Base-by-base conservation (phyloP, 306 rosid species). In the Glycine latifolia region DNA sequence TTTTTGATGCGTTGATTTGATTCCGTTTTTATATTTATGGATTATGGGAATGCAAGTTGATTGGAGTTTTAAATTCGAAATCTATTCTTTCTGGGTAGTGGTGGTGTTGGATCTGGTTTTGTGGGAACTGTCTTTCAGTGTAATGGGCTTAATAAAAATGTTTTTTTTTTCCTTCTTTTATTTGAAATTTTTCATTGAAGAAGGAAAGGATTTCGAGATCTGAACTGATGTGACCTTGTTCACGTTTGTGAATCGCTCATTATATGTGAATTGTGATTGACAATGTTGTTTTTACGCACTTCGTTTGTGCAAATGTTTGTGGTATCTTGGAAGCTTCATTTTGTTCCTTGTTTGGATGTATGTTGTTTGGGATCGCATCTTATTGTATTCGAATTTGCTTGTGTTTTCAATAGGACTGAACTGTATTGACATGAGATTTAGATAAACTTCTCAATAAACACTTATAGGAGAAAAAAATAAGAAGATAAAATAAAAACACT, bases 21-120 rank as follows among this genome's bases (percentile, higher is more conserved):
- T 26, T 26, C 31, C 7, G 12, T 60, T 17, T 39, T 12, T 8
- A 54, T 56, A 15, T 26, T 26, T 26, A 26, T 26, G 31, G 31
- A 26, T 0, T 0, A 26, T 26, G 31, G 31, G 31, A 73, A 73
- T 63, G 20, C 33, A 35, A 2, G 2, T 47, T 72, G 4, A 43
- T 10, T 60, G n/a, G 10, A 20, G 52, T 71, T 72, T 67, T 3
- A 5, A 44, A 53, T 39, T 39, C 20, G 14, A 43, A 67, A n/a
- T 67, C 52, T n/a, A 15, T 67, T 49, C 43, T 4, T 39, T 67
- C 9, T 39, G 71, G 31, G 71, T 26, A 26, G 31, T 65, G 69
- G 62, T 61, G 17, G 12, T 6, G 71, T 79, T 67, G 69, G 69
- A 79, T 79, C 76, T 44, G 48, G 5, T 68, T 8, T 8, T 41